Evolutionary conservation across 2,329 filamentous ascomycete species (phyloP).

Genomic region (Harringtonia aguacate): DNA sequence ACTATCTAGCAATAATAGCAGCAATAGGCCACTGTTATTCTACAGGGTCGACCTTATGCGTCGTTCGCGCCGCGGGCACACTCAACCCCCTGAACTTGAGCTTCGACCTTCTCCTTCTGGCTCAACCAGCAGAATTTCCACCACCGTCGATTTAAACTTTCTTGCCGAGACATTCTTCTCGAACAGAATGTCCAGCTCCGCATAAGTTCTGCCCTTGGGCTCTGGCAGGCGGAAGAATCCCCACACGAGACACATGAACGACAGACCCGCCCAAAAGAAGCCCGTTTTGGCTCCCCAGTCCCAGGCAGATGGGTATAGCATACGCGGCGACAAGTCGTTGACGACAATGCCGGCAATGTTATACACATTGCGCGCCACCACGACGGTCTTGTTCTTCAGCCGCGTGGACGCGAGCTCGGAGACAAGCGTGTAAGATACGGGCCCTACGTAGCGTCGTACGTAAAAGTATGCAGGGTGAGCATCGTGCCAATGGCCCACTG

Average conservation of each 20-base stretch:
- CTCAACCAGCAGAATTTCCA: too few species aligned
- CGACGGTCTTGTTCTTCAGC: constrained; percentile 77
- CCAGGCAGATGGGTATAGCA: constrained; percentile 83
- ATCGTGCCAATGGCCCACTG: constrained; percentile 83
- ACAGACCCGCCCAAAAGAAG: constrained; percentile 80
- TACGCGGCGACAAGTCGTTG: constrained; percentile 77
- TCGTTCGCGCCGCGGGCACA: too few species aligned
- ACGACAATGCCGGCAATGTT: constrained; percentile 76
- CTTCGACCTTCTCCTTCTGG: too few species aligned
- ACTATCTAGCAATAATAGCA: too few species aligned
- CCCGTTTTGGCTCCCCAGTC: constrained; percentile 80
- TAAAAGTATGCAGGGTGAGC: constrained; percentile 73
- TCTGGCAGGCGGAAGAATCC: constrained; percentile 75
- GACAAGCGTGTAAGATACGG: constrained; percentile 82
- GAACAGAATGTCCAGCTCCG: constrained; percentile 78
- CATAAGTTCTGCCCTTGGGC: constrained; percentile 69
- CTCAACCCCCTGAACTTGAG: too few species aligned
- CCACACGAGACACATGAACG: constrained; percentile 72
- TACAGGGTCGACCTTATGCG: too few species aligned
- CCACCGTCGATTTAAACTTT: constrained; percentile 54
- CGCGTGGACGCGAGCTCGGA: constrained; percentile 73
- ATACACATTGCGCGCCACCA: constrained; percentile 15
- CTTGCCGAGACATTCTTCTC: constrained; percentile 60
- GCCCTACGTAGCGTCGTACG: constrained; percentile 80
- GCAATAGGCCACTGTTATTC: too few species aligned